phyloP scores from a whole-genome alignment of 345 rosid species.

The Rhizophora apiculata region DNA sequence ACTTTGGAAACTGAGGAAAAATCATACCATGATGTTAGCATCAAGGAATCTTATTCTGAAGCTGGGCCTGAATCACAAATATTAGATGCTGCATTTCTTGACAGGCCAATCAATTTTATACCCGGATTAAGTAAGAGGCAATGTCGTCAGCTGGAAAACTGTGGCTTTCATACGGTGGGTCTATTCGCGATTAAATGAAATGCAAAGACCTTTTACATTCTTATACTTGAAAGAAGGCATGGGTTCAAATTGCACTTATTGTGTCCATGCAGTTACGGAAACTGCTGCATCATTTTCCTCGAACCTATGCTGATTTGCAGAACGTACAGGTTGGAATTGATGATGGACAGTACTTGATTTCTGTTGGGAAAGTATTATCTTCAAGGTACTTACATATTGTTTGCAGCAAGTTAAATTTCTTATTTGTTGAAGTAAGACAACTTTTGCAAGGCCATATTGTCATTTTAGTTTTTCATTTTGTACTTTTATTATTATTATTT shows the following conservation, averaged over 20 bases:
- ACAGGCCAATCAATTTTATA: conserved; percentile 46
- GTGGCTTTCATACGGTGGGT: conserved; percentile 83
- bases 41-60: conserved; percentile 19
- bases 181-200: conserved; percentile 14
- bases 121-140: conserved; percentile 72
- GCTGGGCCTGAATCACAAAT: conserved; percentile 16
- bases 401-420: background rate
- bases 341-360: conserved; percentile 88
- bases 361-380: conserved; percentile 69
- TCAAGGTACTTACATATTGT: conserved; percentile 53
- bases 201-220: background rate
- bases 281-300: conserved; percentile 86
- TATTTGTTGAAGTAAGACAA: background rate
- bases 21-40: conserved; percentile 21
- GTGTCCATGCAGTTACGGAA: conserved; percentile 58
- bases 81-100: conserved; percentile 39
- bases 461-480: background rate
- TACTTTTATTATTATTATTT: background rate
- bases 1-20: conserved; percentile 36
- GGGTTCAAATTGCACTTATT: conserved; percentile 17
- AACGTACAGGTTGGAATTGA: conserved; percentile 69
- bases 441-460: background rate
- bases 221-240: conserved; percentile 14
- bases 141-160: conserved; percentile 51
- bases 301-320: conserved; percentile 86